Evolutionary conservation across 805 yeast genomes (phyloP).

Genomic region (Candida anglica): DNA sequence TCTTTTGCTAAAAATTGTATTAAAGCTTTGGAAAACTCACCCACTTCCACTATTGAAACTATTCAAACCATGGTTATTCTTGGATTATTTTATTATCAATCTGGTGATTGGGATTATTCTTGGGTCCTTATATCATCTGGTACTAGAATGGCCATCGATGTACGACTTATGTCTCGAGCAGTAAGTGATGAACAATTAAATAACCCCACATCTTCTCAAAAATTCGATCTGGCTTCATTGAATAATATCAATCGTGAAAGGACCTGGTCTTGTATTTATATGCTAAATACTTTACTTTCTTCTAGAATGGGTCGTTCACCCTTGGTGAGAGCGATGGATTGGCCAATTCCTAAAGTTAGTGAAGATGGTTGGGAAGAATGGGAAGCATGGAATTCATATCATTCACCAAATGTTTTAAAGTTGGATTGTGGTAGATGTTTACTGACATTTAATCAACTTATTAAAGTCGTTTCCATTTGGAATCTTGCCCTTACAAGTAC

Average conservation of each 20-base stretch:
- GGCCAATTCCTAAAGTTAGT: constrained; percentile 17
- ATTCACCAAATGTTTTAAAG: constrained; percentile 5
- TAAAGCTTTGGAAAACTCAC: constrained; percentile 16
- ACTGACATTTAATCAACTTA: constrained; percentile 14
- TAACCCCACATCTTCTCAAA: not conserved
- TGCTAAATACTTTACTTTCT: constrained; percentile 16
- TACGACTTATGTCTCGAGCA: constrained; percentile 12
- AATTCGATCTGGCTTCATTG: constrained; percentile 3
- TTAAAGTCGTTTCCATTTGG: constrained; percentile 12
- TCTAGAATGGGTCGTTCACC: constrained; percentile 21
- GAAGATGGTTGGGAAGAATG: constrained; percentile 25
- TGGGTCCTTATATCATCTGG: constrained; percentile 19
- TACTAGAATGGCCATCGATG: constrained; percentile 21
- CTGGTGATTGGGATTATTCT: constrained; percentile 21
- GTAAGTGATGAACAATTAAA: not conserved
- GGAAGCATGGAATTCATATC: constrained; percentile 16
- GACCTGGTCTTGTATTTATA: constrained; percentile 20
- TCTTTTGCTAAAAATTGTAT: constrained; percentile 16
- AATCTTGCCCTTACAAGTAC: constrained; percentile 18
- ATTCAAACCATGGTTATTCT: constrained; percentile 17
- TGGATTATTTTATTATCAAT: constrained; percentile 15
- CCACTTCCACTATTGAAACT: constrained; percentile 17
- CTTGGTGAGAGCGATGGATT: constrained; percentile 17
- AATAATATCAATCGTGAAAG: constrained; percentile 15
- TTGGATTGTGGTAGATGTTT: constrained; percentile 18